Base-by-base conservation (phyloP, 139 green algal genomes). In the Chlamydomonas sphaeroides region DNA sequence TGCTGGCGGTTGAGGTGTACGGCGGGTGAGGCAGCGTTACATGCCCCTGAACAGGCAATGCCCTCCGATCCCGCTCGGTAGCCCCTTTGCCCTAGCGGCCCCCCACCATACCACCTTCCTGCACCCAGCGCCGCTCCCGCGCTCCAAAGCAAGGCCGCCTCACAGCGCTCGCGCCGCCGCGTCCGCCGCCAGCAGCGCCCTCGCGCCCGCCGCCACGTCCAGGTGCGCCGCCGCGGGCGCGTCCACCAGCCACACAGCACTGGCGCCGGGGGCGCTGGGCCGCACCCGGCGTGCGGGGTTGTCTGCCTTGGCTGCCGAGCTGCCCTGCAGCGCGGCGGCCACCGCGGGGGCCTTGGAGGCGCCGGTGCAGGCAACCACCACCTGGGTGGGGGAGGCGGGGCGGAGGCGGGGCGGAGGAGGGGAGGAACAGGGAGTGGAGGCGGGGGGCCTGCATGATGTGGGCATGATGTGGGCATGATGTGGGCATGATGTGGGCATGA, bases 301-400 rank as follows among this genome's bases (percentile, higher is more conserved):
- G 32, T 74, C 63, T 17, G 6, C n/a, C 1, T 30, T 25, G 61
- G 25, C 45, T 32, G 42, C 11, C 30, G 68, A 57, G 14, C 15
- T 30, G 39, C 23, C 48, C 80, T 90, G 75, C 68, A 92, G 79
- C 67, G 81, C 81, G 18, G n/a, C 36, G 62, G 49, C 69, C 33
- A 88, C 82, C 11, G 79, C 79, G 21, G 79, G 72, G 14, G 88
- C 85, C 86, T 92, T 92, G 69, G 63, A 39, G 30, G 59, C 78
- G 3, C 88, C 88, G 17, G 83, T 89, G 51, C 80, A 65, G 49
- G 77, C 83, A 8, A 92, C 48, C 45, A 92, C 82, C 45, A 88
- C 82, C 65, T 89, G 45, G 0, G 65, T 26, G 65, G 11, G 38
- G 5, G 32, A 2, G 3, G 65, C n/a, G 23, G 38, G 65, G 26